phyloP scores from a whole-genome alignment of 2,329 filamentous ascomycete genomes.

The Arthrobotrys iridis region DNA sequence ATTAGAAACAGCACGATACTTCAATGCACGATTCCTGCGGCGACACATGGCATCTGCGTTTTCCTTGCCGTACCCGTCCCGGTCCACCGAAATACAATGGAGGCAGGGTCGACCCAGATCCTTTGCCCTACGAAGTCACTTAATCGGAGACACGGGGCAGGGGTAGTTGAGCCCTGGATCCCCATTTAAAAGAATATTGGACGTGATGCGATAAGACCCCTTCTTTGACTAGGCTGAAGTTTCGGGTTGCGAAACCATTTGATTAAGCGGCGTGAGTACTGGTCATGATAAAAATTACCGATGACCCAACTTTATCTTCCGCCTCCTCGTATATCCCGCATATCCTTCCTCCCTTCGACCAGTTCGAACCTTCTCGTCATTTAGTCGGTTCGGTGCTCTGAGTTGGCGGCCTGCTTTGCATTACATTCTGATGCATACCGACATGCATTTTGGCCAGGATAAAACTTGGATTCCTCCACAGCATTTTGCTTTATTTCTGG shows the following conservation, averaged over 20 bases:
- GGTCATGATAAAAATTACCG: slow-evolving; percentile 52
- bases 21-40: slow-evolving; percentile 50
- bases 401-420: slow-evolving; percentile 52
- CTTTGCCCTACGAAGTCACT: slow-evolving; percentile 37
- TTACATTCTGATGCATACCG: slow-evolving; percentile 46
- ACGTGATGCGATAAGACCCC: slow-evolving; percentile 42
- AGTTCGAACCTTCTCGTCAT: slow-evolving; percentile 51
- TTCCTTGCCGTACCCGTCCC: slow-evolving; percentile 45
- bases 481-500: slow-evolving; percentile 36
- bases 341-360: slow-evolving; percentile 51
- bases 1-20: slow-evolving; percentile 37
- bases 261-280: slow-evolving; percentile 39
- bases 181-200: slow-evolving; percentile 35
- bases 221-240: slow-evolving; percentile 51
- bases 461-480: slow-evolving; percentile 49
- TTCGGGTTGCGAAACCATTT: slow-evolving; percentile 41
- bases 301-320: slow-evolving; percentile 45
- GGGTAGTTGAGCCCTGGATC: slow-evolving; percentile 29
- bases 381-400: slow-evolving; percentile 40
- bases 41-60: slow-evolving; percentile 54
- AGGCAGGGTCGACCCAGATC: slow-evolving; percentile 35
- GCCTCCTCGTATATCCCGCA: slow-evolving; percentile 50
- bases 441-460: slow-evolving; percentile 53
- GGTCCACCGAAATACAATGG: slow-evolving; percentile 43
- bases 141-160: slow-evolving; percentile 39